A percentile compares a stretch with the other conserved stretches of the same genome.
These are phyloP conservation scores for Coemansia asiatica DNA, from an alignment of 192 early-diverging fungal genomes.

Conservation along the genomic window DNA sequence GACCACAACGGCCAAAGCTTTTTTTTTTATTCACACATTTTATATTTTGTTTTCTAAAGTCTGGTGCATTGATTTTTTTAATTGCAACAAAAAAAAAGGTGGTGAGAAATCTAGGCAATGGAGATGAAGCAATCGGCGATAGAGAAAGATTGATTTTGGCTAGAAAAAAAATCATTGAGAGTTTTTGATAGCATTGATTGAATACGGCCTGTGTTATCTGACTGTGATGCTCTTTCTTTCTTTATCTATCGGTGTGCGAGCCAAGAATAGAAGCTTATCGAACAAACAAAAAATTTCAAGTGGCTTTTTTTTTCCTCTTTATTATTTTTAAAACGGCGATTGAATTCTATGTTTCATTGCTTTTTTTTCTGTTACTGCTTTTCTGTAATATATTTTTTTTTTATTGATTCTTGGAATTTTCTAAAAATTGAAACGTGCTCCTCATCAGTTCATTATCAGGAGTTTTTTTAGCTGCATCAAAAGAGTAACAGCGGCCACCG, in stretches of 20 bases:
- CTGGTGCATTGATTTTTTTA: neutral
- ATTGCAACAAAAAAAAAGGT: too few species aligned
- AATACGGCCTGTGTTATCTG: too few species aligned
- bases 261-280: neutral
- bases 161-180: neutral
- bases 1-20: neutral
- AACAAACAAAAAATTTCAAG: neutral
- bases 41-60: neutral
- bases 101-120: too few species aligned
- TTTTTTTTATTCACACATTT: neutral
- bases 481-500: neutral
- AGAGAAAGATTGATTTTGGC: neutral
- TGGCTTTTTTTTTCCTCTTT: neutral
- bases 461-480: too few species aligned
- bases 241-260: too few species aligned
- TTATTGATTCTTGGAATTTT: slow-evolving; percentile 1
- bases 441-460: neutral
- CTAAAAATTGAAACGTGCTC: neutral
- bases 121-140: neutral
- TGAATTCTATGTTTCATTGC: neutral
- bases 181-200: neutral
- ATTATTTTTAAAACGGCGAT: neutral
- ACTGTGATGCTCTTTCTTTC: too few species aligned
- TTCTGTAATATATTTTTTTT: neutral
- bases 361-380: neutral